phyloP scores from a whole-genome alignment of 129 eudicot species.

The Flaveria brownii region DNA sequence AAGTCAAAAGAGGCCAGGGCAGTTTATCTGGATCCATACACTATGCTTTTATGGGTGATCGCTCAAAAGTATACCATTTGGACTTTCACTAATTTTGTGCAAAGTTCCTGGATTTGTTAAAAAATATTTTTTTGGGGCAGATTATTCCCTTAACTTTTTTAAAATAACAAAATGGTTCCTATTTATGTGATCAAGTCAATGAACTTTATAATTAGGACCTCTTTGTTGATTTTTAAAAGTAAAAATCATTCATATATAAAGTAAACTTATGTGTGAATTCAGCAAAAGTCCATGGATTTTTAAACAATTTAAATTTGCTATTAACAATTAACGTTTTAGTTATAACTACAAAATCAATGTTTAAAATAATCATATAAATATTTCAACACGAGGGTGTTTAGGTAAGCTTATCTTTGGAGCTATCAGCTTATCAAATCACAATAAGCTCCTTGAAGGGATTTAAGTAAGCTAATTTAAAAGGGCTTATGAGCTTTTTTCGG shows the following conservation, averaged over 20 bases:
- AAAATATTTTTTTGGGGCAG: neutral
- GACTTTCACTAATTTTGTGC: neutral
- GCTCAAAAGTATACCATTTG: neutral
- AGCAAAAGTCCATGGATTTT: neutral
- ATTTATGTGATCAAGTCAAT: neutral
- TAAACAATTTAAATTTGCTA: neutral
- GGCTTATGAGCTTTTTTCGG: neutral
- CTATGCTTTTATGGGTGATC: neutral
- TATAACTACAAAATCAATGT: neutral
- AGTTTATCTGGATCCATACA: neutral
- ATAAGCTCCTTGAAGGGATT: neutral
- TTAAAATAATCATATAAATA: neutral
- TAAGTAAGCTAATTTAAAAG: neutral
- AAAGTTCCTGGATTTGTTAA: neutral
- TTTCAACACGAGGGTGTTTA: neutral
- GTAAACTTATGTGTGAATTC: neutral
- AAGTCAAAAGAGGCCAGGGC: neutral
- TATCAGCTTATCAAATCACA: neutral
- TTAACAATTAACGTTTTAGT: neutral
- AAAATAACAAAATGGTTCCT: neutral
- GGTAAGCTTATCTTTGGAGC: neutral
- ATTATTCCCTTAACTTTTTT: neutral
- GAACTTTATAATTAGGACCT: neutral
- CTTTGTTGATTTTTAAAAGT: neutral
- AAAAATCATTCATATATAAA: neutral